phyloP scores from a whole-genome alignment of 768 basidiomycete species.

The Panaeolus papilionaceus region DNA sequence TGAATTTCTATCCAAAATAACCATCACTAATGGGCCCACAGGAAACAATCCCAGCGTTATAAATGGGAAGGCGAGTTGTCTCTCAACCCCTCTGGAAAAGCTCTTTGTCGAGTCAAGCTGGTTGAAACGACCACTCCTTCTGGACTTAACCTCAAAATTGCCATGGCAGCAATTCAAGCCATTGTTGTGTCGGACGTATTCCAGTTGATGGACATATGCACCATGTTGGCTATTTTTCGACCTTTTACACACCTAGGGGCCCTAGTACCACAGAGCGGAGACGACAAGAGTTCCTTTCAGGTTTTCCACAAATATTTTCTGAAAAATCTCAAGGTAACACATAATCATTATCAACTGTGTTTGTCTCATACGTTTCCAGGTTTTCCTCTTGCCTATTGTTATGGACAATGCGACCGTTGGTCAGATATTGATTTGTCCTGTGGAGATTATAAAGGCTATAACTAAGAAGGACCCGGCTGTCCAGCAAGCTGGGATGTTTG shows the following conservation, averaged over 20 bases:
- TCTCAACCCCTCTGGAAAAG: slow-evolving; percentile 49
- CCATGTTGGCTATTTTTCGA: slow-evolving; percentile 56
- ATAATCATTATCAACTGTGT: neutral
- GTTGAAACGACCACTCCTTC: neutral
- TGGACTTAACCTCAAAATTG: neutral
- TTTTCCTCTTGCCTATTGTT: slow-evolving; percentile 51
- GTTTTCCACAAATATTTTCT: slow-evolving; percentile 53
- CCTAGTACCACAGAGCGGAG: slow-evolving; percentile 45
- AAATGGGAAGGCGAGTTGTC: neutral
- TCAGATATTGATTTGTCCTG: slow-evolving; percentile 36
- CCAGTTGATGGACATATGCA: slow-evolving; percentile 49
- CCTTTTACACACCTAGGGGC: slow-evolving; percentile 58
- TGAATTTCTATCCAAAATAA: slow-evolving; percentile 3
- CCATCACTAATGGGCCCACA: neutral
- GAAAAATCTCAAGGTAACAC: slow-evolving; percentile 52
- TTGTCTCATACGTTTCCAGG: slow-evolving; percentile 39
- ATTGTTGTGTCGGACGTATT: slow-evolving; percentile 56
- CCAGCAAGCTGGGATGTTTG: slow-evolving; percentile 35
- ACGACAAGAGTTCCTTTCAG: slow-evolving; percentile 46
- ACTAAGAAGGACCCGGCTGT: slow-evolving; percentile 31
- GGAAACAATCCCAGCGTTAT: neutral
- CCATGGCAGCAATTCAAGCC: slow-evolving; percentile 30
- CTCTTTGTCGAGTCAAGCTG: slow-evolving; percentile 23
- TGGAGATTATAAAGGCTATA: slow-evolving; percentile 36
- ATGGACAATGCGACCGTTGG: slow-evolving; percentile 57